Evolutionary conservation across 805 yeast genomes (phyloP).

Genomic region (Saccharomycopsis lassenensis): DNA sequence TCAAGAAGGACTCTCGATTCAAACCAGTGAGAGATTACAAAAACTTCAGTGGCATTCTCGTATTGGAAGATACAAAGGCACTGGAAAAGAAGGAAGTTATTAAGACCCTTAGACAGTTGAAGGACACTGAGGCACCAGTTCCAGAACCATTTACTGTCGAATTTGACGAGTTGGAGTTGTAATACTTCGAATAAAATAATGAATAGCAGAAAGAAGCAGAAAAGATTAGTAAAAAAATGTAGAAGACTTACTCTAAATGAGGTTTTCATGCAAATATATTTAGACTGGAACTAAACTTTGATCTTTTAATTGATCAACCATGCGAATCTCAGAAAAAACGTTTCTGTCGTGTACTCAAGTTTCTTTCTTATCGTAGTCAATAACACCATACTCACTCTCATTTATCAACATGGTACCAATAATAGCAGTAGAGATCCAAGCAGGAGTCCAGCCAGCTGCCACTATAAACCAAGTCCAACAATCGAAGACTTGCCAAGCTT

Average conservation of each 20-base stretch:
- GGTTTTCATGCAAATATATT: no score
- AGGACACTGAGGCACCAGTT: constrained; percentile 61
- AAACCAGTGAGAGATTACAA: constrained; percentile 71
- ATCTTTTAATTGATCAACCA: no score
- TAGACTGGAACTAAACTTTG: no score
- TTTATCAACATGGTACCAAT: constrained; percentile 13
- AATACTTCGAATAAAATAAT: no score
- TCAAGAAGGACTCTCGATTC: constrained; percentile 64
- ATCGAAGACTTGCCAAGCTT: constrained; percentile 57
- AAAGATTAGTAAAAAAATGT: no score
- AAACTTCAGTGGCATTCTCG: constrained; percentile 53
- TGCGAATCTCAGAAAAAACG: no score
- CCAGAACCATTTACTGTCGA: constrained; percentile 61
- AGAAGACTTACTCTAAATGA: no score
- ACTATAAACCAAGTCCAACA: constrained; percentile 82
- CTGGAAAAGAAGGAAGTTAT: constrained; percentile 52
- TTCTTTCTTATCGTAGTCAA: no score
- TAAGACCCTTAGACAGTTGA: constrained; percentile 75
- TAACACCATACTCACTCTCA: constrained; percentile 12
- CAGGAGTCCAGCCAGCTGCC: constrained; percentile 70
- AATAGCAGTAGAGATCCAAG: constrained; percentile 44
- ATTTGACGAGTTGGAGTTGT: constrained; percentile 32
- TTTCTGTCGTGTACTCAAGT: no score
- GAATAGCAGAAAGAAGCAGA: no score
- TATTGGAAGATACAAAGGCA: constrained; percentile 54